A percentile compares a stretch with the other conserved stretches of the same genome.
These are phyloP conservation scores for Saccharum officinarum DNA, from an alignment of 176 grass and related monocot species.

Conservation along the genomic window DNA sequence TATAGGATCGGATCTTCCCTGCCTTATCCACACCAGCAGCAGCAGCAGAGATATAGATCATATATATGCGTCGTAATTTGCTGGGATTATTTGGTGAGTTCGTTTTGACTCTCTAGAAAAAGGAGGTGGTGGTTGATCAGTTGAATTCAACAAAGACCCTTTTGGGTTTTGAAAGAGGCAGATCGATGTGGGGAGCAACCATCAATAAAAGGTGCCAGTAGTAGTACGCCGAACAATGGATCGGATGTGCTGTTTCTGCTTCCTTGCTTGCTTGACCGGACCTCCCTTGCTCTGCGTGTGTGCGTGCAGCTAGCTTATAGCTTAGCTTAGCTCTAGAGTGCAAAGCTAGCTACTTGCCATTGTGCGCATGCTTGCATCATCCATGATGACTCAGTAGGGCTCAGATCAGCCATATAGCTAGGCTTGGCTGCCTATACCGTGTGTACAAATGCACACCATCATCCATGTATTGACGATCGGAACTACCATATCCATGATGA, in stretches of 20 bases:
- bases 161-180: background rate
- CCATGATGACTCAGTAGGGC: background rate
- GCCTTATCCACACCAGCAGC: background rate
- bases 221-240: too few species aligned
- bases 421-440: too few species aligned
- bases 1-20: background rate
- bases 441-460: too few species aligned
- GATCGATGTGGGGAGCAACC: too few species aligned
- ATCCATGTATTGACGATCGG: too few species aligned
- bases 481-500: too few species aligned
- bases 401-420: background rate
- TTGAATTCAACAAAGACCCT: background rate
- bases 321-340: background rate
- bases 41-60: too few species aligned
- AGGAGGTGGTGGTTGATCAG: too few species aligned
- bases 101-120: too few species aligned
- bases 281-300: background rate
- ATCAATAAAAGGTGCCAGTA: too few species aligned
- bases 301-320: background rate
- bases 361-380: background rate
- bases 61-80: too few species aligned
- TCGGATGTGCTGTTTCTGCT: background rate
- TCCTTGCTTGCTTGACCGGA: conserved; percentile 30
- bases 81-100: too few species aligned
- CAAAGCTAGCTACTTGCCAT: background rate